phyloP scores from a whole-genome alignment of 768 basidiomycete species.

The Leucocoprinus sp. region DNA sequence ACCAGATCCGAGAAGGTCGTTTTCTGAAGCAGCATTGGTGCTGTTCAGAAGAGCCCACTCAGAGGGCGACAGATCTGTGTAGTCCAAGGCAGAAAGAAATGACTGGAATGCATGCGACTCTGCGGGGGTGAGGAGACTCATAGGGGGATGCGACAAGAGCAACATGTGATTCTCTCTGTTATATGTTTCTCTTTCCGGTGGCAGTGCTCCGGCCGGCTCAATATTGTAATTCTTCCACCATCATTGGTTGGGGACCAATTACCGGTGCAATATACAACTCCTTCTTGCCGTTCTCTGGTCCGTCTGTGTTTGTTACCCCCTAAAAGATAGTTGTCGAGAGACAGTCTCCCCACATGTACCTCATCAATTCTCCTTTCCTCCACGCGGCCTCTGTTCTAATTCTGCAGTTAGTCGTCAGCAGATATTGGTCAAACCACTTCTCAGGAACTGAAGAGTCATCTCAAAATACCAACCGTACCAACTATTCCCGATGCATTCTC shows the following conservation, averaged over 20 bases:
- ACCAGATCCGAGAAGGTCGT: conserved; percentile 35
- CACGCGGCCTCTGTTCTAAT: no score
- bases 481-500: no score
- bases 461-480: no score
- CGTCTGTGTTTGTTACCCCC: no score
- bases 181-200: not conserved
- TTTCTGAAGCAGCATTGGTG: conserved; percentile 19
- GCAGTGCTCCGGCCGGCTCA: conserved; percentile 6
- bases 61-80: conserved; percentile 28
- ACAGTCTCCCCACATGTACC: not conserved
- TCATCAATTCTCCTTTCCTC: no score
- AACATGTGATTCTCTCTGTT: conserved; percentile 8
- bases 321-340: no score
- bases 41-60: conserved; percentile 41
- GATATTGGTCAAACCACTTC: not conserved
- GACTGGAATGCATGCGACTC: conserved; percentile 64
- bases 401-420: not conserved
- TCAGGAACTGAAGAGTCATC: no score
- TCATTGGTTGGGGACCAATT: no score
- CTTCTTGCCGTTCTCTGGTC: no score
- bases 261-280: no score
- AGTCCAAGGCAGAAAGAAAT: conserved; percentile 52
- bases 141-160: conserved; percentile 14
- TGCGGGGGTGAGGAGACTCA: conserved; percentile 54
- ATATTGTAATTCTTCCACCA: no score